Conservation (phyloP, 108 stramenopile genomes). For the Asterionellopsis glacialis region DNA sequence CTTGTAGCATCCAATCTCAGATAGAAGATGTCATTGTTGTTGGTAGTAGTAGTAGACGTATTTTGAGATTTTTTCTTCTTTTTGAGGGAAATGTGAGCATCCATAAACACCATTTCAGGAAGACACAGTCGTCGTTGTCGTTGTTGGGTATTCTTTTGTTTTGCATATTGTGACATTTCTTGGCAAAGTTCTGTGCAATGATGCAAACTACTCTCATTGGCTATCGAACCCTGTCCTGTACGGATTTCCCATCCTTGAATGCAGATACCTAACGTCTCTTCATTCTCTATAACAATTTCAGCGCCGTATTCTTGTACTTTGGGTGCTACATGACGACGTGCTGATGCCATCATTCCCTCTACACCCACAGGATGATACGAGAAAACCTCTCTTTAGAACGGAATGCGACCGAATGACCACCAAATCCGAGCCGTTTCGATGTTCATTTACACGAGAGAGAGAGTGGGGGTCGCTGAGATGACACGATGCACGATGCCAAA, state of each 20-base stretch:
- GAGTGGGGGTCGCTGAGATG: too few species aligned
- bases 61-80: conserved; percentile 7
- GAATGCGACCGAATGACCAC: too few species aligned
- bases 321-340: too few species aligned
- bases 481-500: too few species aligned
- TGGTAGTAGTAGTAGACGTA: not conserved
- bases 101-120: conserved; percentile 76
- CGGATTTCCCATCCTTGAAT: conserved; percentile 31
- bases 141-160: not conserved
- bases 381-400: too few species aligned
- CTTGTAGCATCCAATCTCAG: conserved; percentile 34
- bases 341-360: too few species aligned
- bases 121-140: conserved; percentile 29
- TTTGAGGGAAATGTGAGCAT: conserved; percentile 40
- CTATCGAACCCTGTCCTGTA: conserved; percentile 43
- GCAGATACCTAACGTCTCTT: conserved; percentile 20
- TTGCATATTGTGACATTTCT: conserved; percentile 18
- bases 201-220: conserved; percentile 30
- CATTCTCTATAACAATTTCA: not conserved
- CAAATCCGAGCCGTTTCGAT: too few species aligned
- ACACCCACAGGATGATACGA: too few species aligned
- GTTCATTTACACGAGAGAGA: too few species aligned
- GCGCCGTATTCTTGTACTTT: too few species aligned
- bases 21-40: conserved; percentile 13
- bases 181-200: conserved; percentile 14